Evolutionary conservation across 345 rosid genomes (phyloP).

Genomic region (Hibiscus mutabilis): DNA sequence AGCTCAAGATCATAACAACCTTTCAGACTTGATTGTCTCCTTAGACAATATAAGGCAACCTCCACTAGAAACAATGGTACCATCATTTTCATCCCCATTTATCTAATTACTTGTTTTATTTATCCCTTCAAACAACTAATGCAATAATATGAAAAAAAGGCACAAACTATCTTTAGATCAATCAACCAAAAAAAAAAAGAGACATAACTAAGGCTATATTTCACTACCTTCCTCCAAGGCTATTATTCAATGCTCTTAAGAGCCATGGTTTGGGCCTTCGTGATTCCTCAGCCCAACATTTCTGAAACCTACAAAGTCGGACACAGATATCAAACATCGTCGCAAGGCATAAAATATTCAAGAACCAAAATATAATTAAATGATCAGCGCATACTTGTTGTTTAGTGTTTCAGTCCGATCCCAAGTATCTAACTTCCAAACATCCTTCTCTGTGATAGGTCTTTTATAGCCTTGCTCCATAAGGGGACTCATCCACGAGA

Average conservation of each 20-base stretch:
- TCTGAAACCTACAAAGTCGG: slow-evolving; percentile 55
- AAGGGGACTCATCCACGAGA: slow-evolving; percentile 84
- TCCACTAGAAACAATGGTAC: not conserved
- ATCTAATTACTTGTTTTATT: not conserved
- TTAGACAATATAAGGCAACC: not conserved
- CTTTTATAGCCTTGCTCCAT: slow-evolving; percentile 83
- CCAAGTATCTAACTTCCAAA: slow-evolving; percentile 92
- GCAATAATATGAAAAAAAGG: slow-evolving; percentile 4
- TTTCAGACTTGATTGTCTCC: not conserved
- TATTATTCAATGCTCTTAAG: slow-evolving; percentile 63
- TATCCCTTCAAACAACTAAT: not conserved
- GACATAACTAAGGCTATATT: not conserved
- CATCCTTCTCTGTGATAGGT: slow-evolving; percentile 88
- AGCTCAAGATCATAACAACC: not conserved
- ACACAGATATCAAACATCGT: slow-evolving; percentile 18
- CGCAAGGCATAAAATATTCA: slow-evolving; percentile 10
- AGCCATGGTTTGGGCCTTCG: slow-evolving; percentile 83
- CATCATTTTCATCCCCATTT: not conserved
- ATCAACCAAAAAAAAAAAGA: not conserved
- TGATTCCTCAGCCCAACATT: slow-evolving; percentile 80
- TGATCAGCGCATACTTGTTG: slow-evolving; percentile 34
- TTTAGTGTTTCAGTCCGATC: slow-evolving; percentile 83
- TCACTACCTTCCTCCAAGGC: slow-evolving; percentile 89
- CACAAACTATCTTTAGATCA: not conserved
- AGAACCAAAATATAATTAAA: slow-evolving; percentile 13